These are phyloP conservation scores for Tolypocladium paradoxum DNA, from an alignment of 2,329 filamentous ascomycete genomes.

Conservation along the genomic window DNA sequence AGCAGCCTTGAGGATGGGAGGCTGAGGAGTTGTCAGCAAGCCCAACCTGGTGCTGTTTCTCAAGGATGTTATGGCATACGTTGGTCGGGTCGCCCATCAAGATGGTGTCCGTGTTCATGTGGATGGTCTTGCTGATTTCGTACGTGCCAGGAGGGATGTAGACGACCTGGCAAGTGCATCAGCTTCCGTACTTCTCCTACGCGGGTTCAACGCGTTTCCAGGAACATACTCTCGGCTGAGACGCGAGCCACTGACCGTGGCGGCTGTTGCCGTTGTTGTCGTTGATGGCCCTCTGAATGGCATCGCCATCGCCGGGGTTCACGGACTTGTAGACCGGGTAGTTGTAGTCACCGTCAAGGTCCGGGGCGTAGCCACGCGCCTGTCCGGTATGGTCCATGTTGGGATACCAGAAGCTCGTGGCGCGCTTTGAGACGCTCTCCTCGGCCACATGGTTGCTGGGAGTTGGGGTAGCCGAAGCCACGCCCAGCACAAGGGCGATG, in stretches of 20 bases:
- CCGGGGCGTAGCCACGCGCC: constrained; percentile 27
- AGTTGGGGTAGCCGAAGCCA: constrained; percentile 8
- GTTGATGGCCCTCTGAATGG: constrained; percentile 28
- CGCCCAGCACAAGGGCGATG: constrained; percentile 7
- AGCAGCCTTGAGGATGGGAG: constrained; percentile 29
- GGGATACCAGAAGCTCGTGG: constrained; percentile 28
- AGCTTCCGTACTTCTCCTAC: not conserved
- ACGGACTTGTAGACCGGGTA: constrained; percentile 29
- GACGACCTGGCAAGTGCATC: constrained; percentile 15
- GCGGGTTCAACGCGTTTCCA: not conserved
- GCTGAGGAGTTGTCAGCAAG: constrained; percentile 10
- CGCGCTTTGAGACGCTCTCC: constrained; percentile 6
- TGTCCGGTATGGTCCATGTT: constrained; percentile 28
- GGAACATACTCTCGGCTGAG: constrained; percentile 25
- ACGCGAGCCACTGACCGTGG: constrained; percentile 27
- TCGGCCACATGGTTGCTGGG: constrained; percentile 1
- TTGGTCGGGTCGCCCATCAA: constrained; percentile 34
- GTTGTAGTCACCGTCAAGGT: constrained; percentile 23
- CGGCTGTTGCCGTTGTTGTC: constrained; percentile 21
- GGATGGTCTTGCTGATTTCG: constrained; percentile 24
- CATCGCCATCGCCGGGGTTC: constrained; percentile 22
- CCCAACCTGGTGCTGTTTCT: not conserved
- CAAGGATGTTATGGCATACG: constrained; percentile 1
- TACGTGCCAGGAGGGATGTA: constrained; percentile 33
- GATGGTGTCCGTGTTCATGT: constrained; percentile 32